These are phyloP conservation scores for Hawksworthiomyces lignivorus DNA, from an alignment of 2,329 filamentous ascomycete species.

Conservation along the genomic window DNA sequence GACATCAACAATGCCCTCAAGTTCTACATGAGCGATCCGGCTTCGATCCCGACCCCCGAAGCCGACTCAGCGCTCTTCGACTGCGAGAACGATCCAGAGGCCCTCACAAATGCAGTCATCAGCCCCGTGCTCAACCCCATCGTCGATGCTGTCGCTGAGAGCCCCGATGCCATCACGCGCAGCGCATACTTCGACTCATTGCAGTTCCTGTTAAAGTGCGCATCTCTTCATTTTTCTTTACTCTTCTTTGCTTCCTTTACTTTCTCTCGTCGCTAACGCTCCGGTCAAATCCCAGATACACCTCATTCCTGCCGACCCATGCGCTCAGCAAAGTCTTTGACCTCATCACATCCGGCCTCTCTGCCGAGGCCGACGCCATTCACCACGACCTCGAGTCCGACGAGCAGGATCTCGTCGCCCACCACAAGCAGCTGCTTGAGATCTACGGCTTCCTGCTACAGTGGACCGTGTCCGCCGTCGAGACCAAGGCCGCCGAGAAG, in stretches of 20 bases:
- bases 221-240: constrained; percentile 37
- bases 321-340: constrained; percentile 90
- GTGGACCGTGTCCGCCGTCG: constrained; percentile 92
- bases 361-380: constrained; percentile 76
- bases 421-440: constrained; percentile 88
- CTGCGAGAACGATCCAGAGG: constrained; percentile 86
- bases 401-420: constrained; percentile 76
- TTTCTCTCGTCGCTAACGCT: constrained; percentile 28
- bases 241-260: constrained; percentile 19
- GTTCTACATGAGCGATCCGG: constrained; percentile 90
- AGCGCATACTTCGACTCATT: constrained; percentile 80
- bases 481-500: constrained; percentile 89
- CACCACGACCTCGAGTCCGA: constrained; percentile 84
- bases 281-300: constrained; percentile 54
- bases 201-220: constrained; percentile 95
- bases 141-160: constrained; percentile 85
- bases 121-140: constrained; percentile 86
- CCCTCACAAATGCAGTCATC: constrained; percentile 68
- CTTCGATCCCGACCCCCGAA: constrained; percentile 74
- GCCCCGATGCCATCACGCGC: constrained; percentile 77
- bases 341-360: constrained; percentile 76
- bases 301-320: constrained; percentile 68
- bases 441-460: constrained; percentile 91
- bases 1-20: constrained; percentile 96
- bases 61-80: constrained; percentile 77